Base-by-base conservation (phyloP, 1,284 basidiomycete genomes). In the Trichosporon coremiiforme region DNA sequence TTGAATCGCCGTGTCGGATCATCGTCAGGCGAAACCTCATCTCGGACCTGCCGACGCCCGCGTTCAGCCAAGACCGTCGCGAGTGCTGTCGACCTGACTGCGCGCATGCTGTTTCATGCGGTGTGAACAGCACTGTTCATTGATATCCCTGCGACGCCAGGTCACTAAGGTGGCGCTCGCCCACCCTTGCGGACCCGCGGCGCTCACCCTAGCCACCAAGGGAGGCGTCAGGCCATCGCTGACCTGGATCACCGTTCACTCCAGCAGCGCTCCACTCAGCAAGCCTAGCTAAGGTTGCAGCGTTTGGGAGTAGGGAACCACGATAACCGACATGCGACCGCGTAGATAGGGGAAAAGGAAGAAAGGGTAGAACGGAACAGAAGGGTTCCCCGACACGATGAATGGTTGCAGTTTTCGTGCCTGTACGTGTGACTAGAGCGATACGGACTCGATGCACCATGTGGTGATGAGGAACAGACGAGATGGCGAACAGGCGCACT, bases 401-500 rank as follows among this genome's bases (percentile, higher is more conserved):
- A 20, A 25, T 53, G 22, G 7, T 53, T 9, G 50, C 50, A 20
- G 50, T 53, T 53, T 25, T 9, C 50, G 50, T 53, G 50, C 50
- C 50, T 53, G 50, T 7, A 25, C 6, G n/a, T 22, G 50, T 53
- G 50, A 53, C 50, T 20, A 10, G 10, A 53, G 20, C n/a, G 22
- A 53, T 25, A 53, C 20, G 50, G 12, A 8, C 50, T 10, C 50
- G 8, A 6, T 53, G 50, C 45, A 47, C 45, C 45, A 47, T 47
- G 45, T 47, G 45, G 45, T 25, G 50, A 22, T 10, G 50, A 53
- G 50, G 50, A 53, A 22, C 50, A 53, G 22, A 53, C 50, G 20
- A 53, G 50, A 53, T 53, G 50, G 50, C 50, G 22, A 53, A 53
- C 50, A 53, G 50, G 50, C 50, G 47, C 47, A 20, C 47, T 20